Evolutionary conservation across 192 early-diverging fungal species (phyloP).

Genomic region (Paraglomus brasilianum): DNA sequence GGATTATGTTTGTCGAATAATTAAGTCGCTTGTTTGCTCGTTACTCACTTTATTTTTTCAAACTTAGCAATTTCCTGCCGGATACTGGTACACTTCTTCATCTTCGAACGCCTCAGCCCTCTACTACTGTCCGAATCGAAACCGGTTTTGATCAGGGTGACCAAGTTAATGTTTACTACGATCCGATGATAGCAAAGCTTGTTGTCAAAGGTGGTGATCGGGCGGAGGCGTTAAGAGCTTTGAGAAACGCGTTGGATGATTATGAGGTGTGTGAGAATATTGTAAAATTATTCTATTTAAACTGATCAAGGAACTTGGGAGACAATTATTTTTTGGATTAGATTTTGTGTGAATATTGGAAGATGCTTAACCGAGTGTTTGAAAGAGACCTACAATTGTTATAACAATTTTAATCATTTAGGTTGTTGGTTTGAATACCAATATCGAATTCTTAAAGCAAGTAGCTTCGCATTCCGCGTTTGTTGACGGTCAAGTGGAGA

Average conservation of each 20-base stretch:
- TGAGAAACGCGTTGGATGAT: constrained; percentile 78
- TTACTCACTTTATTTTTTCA: constrained; percentile 23
- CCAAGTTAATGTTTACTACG: constrained; percentile 89
- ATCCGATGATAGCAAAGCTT: constrained; percentile 95
- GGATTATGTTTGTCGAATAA: too few species aligned
- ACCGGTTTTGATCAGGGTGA: constrained; percentile 93
- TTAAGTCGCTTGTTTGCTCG: neutral
- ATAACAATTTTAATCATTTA: constrained; percentile 12
- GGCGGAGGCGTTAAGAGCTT: constrained; percentile 73
- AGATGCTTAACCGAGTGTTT: too few species aligned
- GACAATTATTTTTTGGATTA: too few species aligned
- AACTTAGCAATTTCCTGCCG: constrained; percentile 77
- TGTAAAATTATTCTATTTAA: too few species aligned
- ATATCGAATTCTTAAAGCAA: constrained; percentile 86
- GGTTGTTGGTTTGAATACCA: constrained; percentile 88
- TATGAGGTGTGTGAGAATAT: constrained; percentile 60
- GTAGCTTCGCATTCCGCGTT: constrained; percentile 81
- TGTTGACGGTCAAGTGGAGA: constrained; percentile 85
- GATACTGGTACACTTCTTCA: constrained; percentile 88
- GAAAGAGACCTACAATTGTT: neutral
- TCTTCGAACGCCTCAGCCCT: constrained; percentile 65
- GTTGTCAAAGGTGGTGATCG: constrained; percentile 83
- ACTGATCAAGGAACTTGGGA: constrained; percentile 2
- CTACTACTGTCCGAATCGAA: constrained; percentile 76
- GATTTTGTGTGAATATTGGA: neutral